phyloP scores from a whole-genome alignment of 495 filamentous ascomycete species.

The Astrothelium macrocarpum region DNA sequence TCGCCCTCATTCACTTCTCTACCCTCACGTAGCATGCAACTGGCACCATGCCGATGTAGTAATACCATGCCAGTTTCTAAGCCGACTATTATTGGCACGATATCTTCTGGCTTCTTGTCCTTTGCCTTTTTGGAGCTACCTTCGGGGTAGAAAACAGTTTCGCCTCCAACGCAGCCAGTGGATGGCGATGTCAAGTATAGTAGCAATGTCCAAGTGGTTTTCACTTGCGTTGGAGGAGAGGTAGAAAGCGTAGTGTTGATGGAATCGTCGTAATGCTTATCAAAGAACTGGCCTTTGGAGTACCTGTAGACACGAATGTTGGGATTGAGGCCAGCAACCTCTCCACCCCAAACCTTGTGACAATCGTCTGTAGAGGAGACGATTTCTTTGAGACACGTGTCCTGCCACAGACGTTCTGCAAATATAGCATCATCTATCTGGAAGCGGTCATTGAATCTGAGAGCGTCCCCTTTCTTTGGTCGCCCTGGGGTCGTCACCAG shows the following conservation, averaged over 20 bases:
- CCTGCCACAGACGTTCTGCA: slow-evolving; percentile 56
- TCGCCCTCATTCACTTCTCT: slow-evolving; percentile 68
- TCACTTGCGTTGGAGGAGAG: slow-evolving; percentile 43
- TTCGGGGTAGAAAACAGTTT: slow-evolving; percentile 86
- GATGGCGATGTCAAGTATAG: slow-evolving; percentile 68
- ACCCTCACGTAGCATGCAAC: slow-evolving; percentile 86
- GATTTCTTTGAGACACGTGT: slow-evolving; percentile 26
- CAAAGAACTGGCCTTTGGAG: slow-evolving; percentile 75
- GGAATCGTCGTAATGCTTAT: slow-evolving; percentile 77
- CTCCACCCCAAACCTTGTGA: slow-evolving; percentile 61
- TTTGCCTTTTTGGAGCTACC: slow-evolving; percentile 42
- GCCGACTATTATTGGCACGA: slow-evolving; percentile 47
- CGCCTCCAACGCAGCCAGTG: slow-evolving; percentile 66
- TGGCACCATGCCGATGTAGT: slow-evolving; percentile 79
- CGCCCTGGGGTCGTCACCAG: slow-evolving; percentile 72
- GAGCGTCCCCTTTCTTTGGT: slow-evolving; percentile 75
- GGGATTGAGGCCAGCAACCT: slow-evolving; percentile 75
- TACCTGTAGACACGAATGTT: slow-evolving; percentile 94
- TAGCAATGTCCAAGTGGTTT: slow-evolving; percentile 87
- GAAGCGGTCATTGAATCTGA: slow-evolving; percentile 85
- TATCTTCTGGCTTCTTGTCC: slow-evolving; percentile 33
- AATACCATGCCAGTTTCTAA: slow-evolving; percentile 75
- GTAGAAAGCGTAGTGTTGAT: slow-evolving; percentile 52
- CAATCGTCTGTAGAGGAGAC: slow-evolving; percentile 26
- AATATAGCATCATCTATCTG: slow-evolving; percentile 71